Conservation (phyloP, 305 asterid genomes). For the Fraxinus xanthoxyloides region DNA sequence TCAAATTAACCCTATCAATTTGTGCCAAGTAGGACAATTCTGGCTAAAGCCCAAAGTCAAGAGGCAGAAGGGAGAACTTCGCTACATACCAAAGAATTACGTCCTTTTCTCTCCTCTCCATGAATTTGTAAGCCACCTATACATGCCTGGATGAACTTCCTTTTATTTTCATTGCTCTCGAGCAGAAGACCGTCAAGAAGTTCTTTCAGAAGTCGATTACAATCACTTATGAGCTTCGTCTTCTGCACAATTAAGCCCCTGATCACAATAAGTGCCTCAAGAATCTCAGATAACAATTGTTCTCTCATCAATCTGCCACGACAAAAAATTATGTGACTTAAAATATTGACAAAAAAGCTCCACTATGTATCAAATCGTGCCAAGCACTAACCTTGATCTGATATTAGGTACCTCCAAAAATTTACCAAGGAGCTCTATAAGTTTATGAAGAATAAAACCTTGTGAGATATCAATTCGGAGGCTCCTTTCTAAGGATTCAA, state of each 20-base stretch:
- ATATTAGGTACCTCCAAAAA: constrained; percentile 94
- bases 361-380: constrained; percentile 6
- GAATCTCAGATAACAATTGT: constrained; percentile 82
- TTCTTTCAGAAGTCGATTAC: constrained; percentile 86
- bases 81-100: constrained; percentile 78
- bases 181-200: constrained; percentile 93
- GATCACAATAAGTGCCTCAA: constrained; percentile 96
- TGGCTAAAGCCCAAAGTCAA: not conserved
- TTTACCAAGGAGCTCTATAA: constrained; percentile 96
- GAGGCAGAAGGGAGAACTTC: constrained; percentile 15
- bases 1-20: constrained; percentile 2
- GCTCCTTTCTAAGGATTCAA: constrained; percentile 96
- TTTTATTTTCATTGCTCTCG: constrained; percentile 89
- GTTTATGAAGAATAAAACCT: constrained; percentile 98
- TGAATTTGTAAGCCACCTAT: constrained; percentile 88
- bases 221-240: constrained; percentile 92
- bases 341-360: constrained; percentile 2
- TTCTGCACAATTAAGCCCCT: constrained; percentile 95
- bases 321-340: constrained; percentile 16
- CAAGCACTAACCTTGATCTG: constrained; percentile 71
- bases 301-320: constrained; percentile 89
- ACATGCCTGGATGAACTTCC: constrained; percentile 97
- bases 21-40: constrained; percentile 12
- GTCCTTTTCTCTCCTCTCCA: constrained; percentile 81
- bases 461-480: constrained; percentile 96